Evolutionary conservation across 805 yeast genomes (phyloP), one percentile per base, ranked within the genome.

Genomic region (Candida coquimbonensis): DNA sequence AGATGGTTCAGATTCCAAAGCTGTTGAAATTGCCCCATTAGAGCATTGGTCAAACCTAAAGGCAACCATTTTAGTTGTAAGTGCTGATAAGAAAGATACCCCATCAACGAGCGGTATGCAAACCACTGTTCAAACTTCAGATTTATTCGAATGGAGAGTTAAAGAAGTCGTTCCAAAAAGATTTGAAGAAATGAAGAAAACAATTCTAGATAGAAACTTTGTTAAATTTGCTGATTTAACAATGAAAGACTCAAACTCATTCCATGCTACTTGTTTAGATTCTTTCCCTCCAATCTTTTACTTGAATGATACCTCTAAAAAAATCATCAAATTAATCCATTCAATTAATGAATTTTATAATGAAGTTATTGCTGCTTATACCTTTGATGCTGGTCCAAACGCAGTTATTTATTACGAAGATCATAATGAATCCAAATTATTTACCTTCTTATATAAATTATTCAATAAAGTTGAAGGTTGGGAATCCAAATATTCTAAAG

Each of bases 351-450:
- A 75, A 52, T 65, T 64, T 48, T 68, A 65, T 49, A 55, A 57
- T 21, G 72, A 76, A 58, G 74, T 75, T 12, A 74, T 91, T 45
- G 99, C 96, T 12, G 98, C 98, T 35, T 93, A 93, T 67, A 93
- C 99, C 2, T 93, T 85, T 61, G 99, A 93, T 66, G 99, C 99
- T 31, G 99, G 99, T 62, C 99, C 99, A 66, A 93, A 93, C 67
- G 96, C 97, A 19, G 99, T 93, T 39, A 77, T 93, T 50, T 93
- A 93, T 69, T 93, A 93, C 63, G 80, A 83, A 61, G 76, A 75
- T 53, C 72, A 80, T 58, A 78, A 91, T 66, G 96, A 89, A 66
- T 56, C 67, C n/a, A 73, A 70, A 50, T 81, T 93, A 7, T 74
- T 91, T 55, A 82, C 89, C 4, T 72, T 87, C 53, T 68, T 93